These are phyloP conservation scores for Trichoderma guizhouense DNA, from an alignment of 2,329 filamentous ascomycete species.

Conservation along the genomic window DNA sequence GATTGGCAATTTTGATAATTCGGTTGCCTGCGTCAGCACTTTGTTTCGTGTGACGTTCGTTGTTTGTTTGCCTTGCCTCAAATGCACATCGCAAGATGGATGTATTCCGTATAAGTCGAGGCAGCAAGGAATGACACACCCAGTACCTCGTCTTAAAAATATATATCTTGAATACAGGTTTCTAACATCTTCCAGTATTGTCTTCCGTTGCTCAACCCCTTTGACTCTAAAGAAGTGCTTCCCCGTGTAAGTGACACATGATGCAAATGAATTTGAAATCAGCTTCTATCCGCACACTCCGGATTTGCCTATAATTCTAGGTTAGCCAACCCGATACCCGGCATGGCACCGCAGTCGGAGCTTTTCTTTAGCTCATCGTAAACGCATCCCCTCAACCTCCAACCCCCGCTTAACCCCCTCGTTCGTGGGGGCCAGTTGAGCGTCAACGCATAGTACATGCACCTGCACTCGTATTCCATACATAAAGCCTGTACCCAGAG, in stretches of 20 bases:
- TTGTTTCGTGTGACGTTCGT: background rate
- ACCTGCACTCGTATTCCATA: background rate
- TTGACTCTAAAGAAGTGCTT: background rate
- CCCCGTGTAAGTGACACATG: background rate
- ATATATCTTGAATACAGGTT: background rate
- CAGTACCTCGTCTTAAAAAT: background rate
- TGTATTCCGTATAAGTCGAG: background rate
- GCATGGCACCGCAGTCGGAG: background rate
- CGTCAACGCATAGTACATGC: background rate
- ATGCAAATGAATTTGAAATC: background rate
- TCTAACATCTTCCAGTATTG: background rate
- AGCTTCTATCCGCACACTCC: background rate
- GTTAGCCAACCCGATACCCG: background rate
- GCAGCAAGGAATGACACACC: background rate
- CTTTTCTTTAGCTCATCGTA: background rate
- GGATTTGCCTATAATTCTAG: background rate
- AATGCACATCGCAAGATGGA: background rate
- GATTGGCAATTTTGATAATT: background rate
- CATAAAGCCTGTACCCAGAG: background rate
- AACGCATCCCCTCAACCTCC: background rate
- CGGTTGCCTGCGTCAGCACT: background rate
- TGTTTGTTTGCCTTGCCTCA: background rate
- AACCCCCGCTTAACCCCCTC: background rate
- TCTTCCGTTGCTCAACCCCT: background rate
- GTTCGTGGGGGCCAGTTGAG: background rate